Conservation (phyloP, 106 monocot genomes). For the Agapanthus africanus region DNA sequence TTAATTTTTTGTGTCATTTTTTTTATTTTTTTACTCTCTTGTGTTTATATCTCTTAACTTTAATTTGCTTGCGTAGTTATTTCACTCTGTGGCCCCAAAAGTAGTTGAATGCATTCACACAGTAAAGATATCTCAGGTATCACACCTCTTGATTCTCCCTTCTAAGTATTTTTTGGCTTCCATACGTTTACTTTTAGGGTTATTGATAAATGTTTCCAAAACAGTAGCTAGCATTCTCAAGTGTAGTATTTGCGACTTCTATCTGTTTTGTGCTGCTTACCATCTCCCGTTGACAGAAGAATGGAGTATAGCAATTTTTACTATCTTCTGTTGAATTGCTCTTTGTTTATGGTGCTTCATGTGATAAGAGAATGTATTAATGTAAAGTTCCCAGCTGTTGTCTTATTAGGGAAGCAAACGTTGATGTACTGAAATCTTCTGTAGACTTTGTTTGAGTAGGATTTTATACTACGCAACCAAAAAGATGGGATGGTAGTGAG, state of each 20-base stretch:
- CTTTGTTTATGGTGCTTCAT: neutral
- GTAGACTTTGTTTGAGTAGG: too few relatives aligned
- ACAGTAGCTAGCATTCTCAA: neutral
- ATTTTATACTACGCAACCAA: too few relatives aligned
- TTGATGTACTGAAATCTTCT: neutral
- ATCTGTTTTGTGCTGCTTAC: too few relatives aligned
- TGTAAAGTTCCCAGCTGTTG: neutral
- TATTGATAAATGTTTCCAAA: neutral
- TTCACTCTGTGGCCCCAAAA: slow-evolving; percentile 43
- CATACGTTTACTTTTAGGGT: neutral
- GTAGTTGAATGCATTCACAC: slow-evolving; percentile 54
- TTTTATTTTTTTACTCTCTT: neutral
- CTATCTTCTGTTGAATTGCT: neutral
- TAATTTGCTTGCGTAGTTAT: too few relatives aligned
- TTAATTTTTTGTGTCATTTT: neutral
- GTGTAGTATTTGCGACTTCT: neutral
- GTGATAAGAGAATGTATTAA: neutral
- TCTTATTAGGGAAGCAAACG: neutral
- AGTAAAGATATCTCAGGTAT: slow-evolving; percentile 83
- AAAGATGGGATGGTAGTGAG: too few relatives aligned
- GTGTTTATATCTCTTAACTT: slow-evolving; percentile 9
- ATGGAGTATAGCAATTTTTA: neutral
- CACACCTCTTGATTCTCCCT: neutral
- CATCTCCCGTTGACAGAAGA: neutral
- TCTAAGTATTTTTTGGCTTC: neutral